phyloP scores from a whole-genome alignment of 148 eudicot species.

The Chenopodium album region DNA sequence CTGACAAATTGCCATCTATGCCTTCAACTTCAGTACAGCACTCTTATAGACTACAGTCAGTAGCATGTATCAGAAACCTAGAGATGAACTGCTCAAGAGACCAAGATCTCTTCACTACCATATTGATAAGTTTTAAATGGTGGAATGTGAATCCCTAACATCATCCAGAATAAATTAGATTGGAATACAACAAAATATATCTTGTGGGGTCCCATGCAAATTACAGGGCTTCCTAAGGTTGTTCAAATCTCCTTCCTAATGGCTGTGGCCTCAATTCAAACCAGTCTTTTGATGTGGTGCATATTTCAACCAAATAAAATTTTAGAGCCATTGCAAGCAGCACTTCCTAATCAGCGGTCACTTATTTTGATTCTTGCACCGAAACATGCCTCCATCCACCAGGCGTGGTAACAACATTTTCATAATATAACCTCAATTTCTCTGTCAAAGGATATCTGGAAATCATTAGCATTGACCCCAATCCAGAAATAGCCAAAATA shows the following conservation, averaged over 20 bases:
- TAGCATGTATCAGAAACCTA: background rate
- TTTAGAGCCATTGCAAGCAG: background rate
- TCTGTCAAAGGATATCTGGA: background rate
- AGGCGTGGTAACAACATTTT: background rate
- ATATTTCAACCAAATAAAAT: background rate
- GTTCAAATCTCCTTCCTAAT: slow-evolving; percentile 1
- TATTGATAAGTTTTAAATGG: background rate
- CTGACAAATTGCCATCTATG: background rate
- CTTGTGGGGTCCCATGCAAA: background rate
- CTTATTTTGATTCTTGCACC: background rate
- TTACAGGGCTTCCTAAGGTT: background rate
- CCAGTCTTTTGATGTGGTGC: background rate
- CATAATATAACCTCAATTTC: background rate
- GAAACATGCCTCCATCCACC: background rate
- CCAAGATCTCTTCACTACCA: background rate
- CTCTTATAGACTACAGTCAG: background rate
- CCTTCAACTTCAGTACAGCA: background rate
- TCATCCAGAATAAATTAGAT: slow-evolving; percentile 1
- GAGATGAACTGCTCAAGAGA: background rate
- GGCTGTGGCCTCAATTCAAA: background rate
- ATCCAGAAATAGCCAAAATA: background rate
- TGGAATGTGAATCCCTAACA: background rate
- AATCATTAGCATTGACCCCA: background rate
- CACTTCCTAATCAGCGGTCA: background rate
- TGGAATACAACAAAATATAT: background rate